Percentiles rank a stretch among this genome's conserved stretches.
phyloP scores from a whole-genome alignment of 257 asterid species.

The Solanum pinnatisectum region DNA sequence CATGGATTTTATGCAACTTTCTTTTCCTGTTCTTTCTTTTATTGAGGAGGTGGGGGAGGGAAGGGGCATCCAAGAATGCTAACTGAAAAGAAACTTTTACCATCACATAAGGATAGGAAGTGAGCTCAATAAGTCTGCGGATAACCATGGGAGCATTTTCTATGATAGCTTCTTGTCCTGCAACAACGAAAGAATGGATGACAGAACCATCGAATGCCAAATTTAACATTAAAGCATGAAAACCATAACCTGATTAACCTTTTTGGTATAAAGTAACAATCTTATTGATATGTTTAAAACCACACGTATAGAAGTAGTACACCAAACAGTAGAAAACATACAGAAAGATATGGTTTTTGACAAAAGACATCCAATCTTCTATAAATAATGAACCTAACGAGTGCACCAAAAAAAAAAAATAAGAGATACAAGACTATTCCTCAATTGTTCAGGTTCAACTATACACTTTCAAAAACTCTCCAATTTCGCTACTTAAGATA shows the following conservation, averaged over 20 bases:
- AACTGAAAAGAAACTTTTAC: slow-evolving; percentile 16
- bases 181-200: background rate
- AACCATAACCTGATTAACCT: background rate
- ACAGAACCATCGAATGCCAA: background rate
- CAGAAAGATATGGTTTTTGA: background rate
- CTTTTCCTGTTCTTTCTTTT: background rate
- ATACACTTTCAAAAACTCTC: background rate
- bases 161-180: slow-evolving; percentile 64
- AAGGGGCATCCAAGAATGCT: background rate
- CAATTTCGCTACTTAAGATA: background rate
- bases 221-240: background rate
- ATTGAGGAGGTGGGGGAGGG: background rate
- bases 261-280: background rate
- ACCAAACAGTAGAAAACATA: background rate
- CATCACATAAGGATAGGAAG: slow-evolving; percentile 52
- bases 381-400: background rate
- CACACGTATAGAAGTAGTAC: background rate
- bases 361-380: background rate
- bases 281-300: background rate
- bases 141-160: slow-evolving; percentile 54
- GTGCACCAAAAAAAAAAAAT: background rate
- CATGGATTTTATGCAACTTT: background rate
- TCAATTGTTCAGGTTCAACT: background rate
- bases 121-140: slow-evolving; percentile 45
- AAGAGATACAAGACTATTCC: background rate